These are phyloP conservation scores for Phytophthora megakarya DNA, from an alignment of 352 stramenopile species.

Conservation along the genomic window DNA sequence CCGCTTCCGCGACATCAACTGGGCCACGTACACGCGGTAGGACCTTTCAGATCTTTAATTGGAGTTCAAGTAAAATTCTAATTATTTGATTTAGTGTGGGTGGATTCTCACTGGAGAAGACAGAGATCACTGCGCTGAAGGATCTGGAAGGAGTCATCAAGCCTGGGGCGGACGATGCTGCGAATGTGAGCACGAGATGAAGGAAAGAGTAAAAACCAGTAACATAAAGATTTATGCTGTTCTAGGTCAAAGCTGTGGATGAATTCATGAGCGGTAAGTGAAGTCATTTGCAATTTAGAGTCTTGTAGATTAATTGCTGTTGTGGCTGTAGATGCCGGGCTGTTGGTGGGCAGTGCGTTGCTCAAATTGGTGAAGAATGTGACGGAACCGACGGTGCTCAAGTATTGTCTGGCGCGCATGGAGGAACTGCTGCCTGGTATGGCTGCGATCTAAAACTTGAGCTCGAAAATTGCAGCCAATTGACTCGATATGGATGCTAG, in stretches of 20 bases:
- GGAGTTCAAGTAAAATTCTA: conserved; percentile 6
- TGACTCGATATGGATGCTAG: conserved; percentile 31
- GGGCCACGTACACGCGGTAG: conserved; percentile 87
- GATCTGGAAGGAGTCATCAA: conserved; percentile 83
- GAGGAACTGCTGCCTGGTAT: conserved; percentile 83
- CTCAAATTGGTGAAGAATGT: conserved; percentile 90
- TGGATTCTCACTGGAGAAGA: conserved; percentile 84
- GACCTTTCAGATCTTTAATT: conserved; percentile 8
- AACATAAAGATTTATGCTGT: conserved; percentile 10
- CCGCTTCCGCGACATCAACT: conserved; percentile 91
- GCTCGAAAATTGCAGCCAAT: neutral
- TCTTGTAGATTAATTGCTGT: neutral
- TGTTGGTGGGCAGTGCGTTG: conserved; percentile 61
- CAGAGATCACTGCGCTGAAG: conserved; percentile 85
- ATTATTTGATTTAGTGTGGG: conserved; percentile 45
- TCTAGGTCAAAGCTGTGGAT: conserved; percentile 70
- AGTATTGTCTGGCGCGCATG: conserved; percentile 87
- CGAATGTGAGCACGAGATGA: conserved; percentile 42
- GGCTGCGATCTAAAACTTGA: neutral
- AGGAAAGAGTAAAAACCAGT: neutral
- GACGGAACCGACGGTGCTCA: conserved; percentile 85
- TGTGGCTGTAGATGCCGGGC: conserved; percentile 55
- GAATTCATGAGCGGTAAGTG: conserved; percentile 63
- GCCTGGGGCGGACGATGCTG: conserved; percentile 54
- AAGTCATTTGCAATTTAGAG: neutral